Evolutionary conservation across 345 rosid genomes (phyloP), one percentile per base, ranked within the genome.

Genomic region (Sonneratia alba): DNA sequence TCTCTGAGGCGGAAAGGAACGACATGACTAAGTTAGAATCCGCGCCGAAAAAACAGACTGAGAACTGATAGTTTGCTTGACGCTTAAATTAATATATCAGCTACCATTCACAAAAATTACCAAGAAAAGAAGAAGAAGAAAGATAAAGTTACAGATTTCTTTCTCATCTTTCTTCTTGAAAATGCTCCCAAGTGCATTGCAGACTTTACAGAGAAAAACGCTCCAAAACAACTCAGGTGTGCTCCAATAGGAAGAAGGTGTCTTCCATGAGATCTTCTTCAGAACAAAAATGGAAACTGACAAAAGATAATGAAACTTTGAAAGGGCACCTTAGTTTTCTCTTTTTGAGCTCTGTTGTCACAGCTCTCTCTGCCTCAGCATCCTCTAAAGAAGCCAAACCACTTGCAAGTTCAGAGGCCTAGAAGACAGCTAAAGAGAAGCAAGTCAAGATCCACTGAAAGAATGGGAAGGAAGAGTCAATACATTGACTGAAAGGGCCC

Each of bases 401-500:
- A 3, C 14, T 12, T 22, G 36, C 65, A 61, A 12, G 15, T 24
- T 51, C 72, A 36, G 43, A 45, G 36, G 36, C 21, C 63, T 10
- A 53, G 45, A 53, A 36, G 14, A 63, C 5, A 59, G 34, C 14
- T 34, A 21, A 32, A 70, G 6, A 16, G 19, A 11, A 22, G 9
- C 66, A 47, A 70, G 36, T n/a, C 48, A 10, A 61, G 64, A 34
- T 53, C 78, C 70, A 70, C 32, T 73, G 63, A 56, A 27, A 38
- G 45, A 55, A 36, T 56, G 40, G 27, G 34, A 32, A 40, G 27
- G 51, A 36, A 18, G 56, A 49, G 78, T 70, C 75, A 81, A 79
- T 81, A 81, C 83, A 83, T 80, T 80, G 87, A 79, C 86, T 79
- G 77, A 53, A n/a, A 16, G 1, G 22, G 59, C 1, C 15, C 74